These are phyloP conservation scores for Coprinellus aureogranulatus DNA, from an alignment of 768 basidiomycete genomes.

Conservation along the genomic window DNA sequence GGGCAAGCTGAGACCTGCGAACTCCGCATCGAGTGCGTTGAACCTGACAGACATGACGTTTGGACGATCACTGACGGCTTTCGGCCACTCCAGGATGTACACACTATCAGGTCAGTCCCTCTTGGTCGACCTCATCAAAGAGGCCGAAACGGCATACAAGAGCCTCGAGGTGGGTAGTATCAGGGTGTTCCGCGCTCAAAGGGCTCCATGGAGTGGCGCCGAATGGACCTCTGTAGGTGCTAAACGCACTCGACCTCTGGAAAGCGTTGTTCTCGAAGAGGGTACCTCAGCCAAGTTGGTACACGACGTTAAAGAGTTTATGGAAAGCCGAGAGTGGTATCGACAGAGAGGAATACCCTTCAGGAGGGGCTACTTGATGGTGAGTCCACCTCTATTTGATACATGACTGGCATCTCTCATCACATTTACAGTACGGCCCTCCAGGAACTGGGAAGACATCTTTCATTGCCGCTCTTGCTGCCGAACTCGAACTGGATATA, in stretches of 20 bases:
- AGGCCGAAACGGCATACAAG: neutral
- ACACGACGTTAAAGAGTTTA: constrained; percentile 59
- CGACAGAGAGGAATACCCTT: constrained; percentile 64
- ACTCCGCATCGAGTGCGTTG: too few species aligned
- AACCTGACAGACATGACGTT: too few species aligned
- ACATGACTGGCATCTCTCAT: neutral
- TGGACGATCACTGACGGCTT: too few species aligned
- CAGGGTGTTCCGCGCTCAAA: neutral
- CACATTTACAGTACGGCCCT: constrained; percentile 49
- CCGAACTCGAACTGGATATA: constrained; percentile 65
- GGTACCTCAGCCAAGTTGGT: constrained; percentile 57
- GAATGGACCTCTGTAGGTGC: constrained; percentile 28
- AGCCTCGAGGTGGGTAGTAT: neutral
- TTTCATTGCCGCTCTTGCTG: constrained; percentile 65
- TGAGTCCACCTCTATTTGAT: constrained; percentile 9
- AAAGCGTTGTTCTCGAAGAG: constrained; percentile 58
- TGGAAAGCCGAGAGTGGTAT: constrained; percentile 60
- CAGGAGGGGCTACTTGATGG: constrained; percentile 63
- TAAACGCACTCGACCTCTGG: constrained; percentile 33
- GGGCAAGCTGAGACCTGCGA: too few species aligned
- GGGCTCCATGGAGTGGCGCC: too few species aligned
- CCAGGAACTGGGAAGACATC: constrained; percentile 74
- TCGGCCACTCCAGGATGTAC: too few species aligned
- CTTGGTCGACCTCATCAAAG: neutral
- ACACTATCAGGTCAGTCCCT: neutral